These are phyloP conservation scores for Barbarea vulgaris DNA, from an alignment of 345 rosid species.

Conservation along the genomic window DNA sequence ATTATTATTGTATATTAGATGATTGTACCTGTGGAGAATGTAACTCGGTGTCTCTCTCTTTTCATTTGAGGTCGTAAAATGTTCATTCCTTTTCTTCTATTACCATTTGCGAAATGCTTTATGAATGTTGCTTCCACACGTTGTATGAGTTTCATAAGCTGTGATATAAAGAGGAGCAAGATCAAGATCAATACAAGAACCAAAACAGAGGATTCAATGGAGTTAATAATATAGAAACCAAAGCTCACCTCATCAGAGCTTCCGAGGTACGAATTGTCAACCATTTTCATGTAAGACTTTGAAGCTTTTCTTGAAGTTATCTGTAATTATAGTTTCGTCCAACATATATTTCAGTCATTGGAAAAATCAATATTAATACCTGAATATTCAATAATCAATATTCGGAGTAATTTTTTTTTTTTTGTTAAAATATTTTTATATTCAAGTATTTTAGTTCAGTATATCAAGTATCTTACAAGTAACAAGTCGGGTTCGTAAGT, in stretches of 20 bases:
- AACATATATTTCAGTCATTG: not conserved
- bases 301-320: constrained; percentile 45
- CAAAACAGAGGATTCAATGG: not conserved
- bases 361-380: too few relatives aligned
- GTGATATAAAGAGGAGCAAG: constrained; percentile 29
- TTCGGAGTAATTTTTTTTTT: not conserved
- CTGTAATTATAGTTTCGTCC: constrained; percentile 18
- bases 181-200: not conserved
- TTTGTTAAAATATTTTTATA: too few relatives aligned
- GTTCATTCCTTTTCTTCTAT: constrained; percentile 61
- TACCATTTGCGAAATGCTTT: constrained; percentile 66
- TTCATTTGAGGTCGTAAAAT: constrained; percentile 53
- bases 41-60: constrained; percentile 57
- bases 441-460: too few relatives aligned
- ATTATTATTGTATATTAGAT: not conserved
- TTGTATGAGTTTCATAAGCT: constrained; percentile 56
- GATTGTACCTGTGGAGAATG: constrained; percentile 53
- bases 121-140: constrained; percentile 65
- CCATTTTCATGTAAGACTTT: constrained; percentile 45
- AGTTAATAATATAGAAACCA: not conserved
- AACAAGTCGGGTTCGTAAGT: too few relatives aligned
- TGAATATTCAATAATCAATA: not conserved
- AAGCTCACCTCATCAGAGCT: constrained; percentile 38
- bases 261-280: constrained; percentile 50
- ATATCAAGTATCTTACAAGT: too few relatives aligned